Evolutionary conservation across 441 rosid species (phyloP).

Genomic region (Adansonia grandidieri): DNA sequence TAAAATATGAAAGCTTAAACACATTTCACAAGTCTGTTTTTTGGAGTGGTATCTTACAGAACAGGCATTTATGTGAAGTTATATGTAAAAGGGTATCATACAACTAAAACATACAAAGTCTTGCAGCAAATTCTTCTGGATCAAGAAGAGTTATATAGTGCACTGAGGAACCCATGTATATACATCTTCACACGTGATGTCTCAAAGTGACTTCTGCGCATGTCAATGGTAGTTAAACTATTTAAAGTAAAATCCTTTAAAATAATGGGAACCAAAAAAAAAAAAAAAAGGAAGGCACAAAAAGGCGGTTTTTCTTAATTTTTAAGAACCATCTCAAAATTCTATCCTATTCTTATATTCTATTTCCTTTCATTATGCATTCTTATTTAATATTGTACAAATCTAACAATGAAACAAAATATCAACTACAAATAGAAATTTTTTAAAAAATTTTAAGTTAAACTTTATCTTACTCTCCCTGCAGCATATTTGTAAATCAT

Average conservation of each 20-base stretch:
- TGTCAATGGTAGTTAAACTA: not conserved
- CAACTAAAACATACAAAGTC: not conserved
- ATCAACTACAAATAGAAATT: not conserved
- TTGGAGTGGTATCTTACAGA: not conserved
- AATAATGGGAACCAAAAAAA: not conserved
- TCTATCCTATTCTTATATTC: not conserved
- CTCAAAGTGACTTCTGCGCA: not conserved
- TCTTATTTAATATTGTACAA: not conserved
- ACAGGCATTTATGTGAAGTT: not conserved
- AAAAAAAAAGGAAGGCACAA: not conserved
- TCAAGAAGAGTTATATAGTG: not conserved
- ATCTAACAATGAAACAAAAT: not conserved
- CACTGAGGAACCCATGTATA: not conserved
- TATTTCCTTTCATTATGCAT: not conserved
- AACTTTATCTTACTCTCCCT: not conserved
- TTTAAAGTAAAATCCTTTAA: not conserved
- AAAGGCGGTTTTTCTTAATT: not conserved
- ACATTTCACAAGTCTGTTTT: not conserved
- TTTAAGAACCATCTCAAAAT: not conserved
- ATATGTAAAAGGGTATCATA: not conserved
- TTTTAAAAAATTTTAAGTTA: not conserved
- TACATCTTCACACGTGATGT: constrained; percentile 3
- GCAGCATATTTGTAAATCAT: not conserved
- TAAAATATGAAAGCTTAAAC: not conserved
- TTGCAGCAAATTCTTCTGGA: not conserved